phyloP scores from a whole-genome alignment of 306 rosid genomes.

The Prunus davidiana region DNA sequence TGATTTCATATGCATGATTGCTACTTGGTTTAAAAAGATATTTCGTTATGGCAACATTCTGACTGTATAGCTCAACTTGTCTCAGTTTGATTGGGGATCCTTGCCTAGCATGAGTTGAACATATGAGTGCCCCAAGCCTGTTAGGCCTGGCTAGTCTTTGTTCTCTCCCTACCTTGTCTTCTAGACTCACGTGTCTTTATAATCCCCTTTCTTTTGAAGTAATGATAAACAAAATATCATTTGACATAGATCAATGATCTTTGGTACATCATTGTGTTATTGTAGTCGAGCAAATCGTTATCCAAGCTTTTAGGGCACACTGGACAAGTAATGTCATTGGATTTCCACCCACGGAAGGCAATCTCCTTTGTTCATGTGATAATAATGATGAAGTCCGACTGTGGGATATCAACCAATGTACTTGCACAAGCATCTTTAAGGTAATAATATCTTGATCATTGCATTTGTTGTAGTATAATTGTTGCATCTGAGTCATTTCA shows the following conservation, averaged over 20 bases:
- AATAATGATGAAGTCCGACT: conserved; percentile 37
- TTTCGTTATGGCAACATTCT: not conserved
- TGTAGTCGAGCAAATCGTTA: conserved; percentile 39
- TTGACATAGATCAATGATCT: not conserved
- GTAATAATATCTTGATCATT: conserved; percentile 33
- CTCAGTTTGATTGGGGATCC: not conserved
- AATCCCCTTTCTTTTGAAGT: not conserved
- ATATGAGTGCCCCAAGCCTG: not conserved
- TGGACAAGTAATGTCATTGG: conserved; percentile 61
- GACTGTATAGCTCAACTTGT: not conserved
- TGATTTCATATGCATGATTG: no score
- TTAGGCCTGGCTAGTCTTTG: not conserved
- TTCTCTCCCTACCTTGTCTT: not conserved
- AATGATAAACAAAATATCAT: not conserved
- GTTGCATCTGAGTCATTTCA: not conserved
- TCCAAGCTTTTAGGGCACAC: conserved; percentile 40
- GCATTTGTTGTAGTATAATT: not conserved
- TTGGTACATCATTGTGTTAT: conserved; percentile 14
- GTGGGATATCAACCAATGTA: conserved; percentile 41
- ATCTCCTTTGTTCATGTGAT: conserved; percentile 66
- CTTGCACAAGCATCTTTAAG: conserved; percentile 34
- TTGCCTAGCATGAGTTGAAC: not conserved
- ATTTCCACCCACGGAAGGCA: conserved; percentile 58
- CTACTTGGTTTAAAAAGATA: no score
- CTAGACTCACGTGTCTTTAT: not conserved